Conservation (phyloP, 2,329 filamentous ascomycete genomes). For the Paecilomyces sp. region DNA sequence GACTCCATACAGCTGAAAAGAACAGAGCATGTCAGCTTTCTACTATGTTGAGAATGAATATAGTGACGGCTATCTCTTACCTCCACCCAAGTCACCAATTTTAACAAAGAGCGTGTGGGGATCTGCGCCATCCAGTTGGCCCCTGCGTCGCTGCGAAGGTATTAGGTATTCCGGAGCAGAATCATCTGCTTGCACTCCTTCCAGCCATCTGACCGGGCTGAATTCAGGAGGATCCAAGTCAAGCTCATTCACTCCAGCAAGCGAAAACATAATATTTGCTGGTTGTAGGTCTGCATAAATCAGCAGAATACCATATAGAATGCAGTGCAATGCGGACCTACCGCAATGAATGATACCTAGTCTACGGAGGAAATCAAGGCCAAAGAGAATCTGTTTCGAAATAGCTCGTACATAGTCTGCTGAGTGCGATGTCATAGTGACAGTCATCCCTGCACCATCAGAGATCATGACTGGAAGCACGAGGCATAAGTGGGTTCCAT, state of each 20-base stretch:
- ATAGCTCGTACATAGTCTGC: constrained; percentile 7
- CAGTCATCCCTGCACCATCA: constrained; percentile 9
- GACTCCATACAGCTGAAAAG: constrained; percentile 1
- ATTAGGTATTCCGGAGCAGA: constrained; percentile 14
- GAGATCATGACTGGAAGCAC: constrained; percentile 18
- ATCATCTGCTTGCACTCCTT: constrained; percentile 8
- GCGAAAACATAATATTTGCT: constrained; percentile 14
- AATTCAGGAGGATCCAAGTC: constrained; percentile 9
- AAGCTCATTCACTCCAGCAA: background rate
- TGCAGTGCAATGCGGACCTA: background rate
- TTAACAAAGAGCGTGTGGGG: constrained; percentile 8
- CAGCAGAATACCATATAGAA: background rate
- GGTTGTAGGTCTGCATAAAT: constrained; percentile 13
- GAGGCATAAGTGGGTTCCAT: constrained; percentile 16
- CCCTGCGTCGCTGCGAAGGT: constrained; percentile 10
- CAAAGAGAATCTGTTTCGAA: constrained; percentile 12
- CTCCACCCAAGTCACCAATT: constrained; percentile 17
- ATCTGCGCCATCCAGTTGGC: constrained; percentile 8
- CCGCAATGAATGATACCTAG: constrained; percentile 12
- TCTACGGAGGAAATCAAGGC: constrained; percentile 11
- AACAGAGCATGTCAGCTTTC: no score
- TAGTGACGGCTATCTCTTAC: constrained; percentile 4
- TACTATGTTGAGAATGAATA: no score
- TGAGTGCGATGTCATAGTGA: constrained; percentile 4
- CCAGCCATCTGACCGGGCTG: constrained; percentile 12